Base-by-base conservation (phyloP, 805 yeast species). In the Candida sithepensis region DNA sequence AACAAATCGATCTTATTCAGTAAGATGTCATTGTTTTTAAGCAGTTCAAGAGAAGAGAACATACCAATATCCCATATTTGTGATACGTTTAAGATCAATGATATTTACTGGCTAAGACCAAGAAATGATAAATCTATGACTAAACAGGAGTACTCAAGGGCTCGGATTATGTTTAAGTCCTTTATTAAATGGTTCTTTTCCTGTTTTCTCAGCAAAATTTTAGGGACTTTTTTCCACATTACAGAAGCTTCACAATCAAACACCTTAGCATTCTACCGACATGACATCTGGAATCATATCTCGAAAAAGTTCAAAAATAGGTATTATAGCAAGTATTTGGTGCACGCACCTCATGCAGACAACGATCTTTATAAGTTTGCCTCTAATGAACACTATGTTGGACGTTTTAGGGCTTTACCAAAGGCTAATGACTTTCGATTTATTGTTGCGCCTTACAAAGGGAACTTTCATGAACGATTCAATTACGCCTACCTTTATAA, bases 101-200 rank as follows among this genome's bases (percentile, higher is more conserved):
- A 75, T 0, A 71, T 88, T 2, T 28, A 46, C 0, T 87, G 95
- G 95, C 55, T 84, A 1, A 75, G 77, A 0, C 67, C 67, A 0
- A 43, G 39, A 19, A 14, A 48, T 2, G 48, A 57, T 23, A 22
- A 44, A 43, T 20, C 58, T 59, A 12, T 54, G 65, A 74, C 73
- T n/a, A 66, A 64, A 21, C 73, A 71, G 13, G 85, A 80, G 43
- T 67, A 64, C 26, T 43, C 52, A 1, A 63, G 66, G 48, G 69
- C 82, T 3, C 61, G 58, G 41, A 16, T 46, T 0, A 54, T 77
- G 16, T 60, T 82, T 12, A 46, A 54, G 2, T 52, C 58, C 2
- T 79, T 87, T 42, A 23, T 85, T 1, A 42, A 44, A 1, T 91
- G 96, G 96, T 42, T 85, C 2, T 76, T 85, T 37, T 51, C 64